Percentiles rank a stretch among this genome's conserved stretches.
phyloP scores from a whole-genome alignment of 2,329 filamentous ascomycete species.

The Penicillium sp. region DNA sequence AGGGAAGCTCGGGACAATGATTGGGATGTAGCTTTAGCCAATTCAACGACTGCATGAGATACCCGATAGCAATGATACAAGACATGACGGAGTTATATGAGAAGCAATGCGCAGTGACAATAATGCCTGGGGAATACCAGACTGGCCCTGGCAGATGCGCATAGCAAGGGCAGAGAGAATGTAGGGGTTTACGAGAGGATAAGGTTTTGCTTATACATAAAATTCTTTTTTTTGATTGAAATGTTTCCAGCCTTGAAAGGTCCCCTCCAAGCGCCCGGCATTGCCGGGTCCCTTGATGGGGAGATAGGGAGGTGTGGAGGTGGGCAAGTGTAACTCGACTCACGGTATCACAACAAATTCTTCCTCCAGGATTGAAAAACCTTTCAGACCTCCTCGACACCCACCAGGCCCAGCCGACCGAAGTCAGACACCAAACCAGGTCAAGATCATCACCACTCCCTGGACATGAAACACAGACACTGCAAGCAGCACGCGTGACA shows the following conservation, averaged over 20 bases:
- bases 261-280: background rate
- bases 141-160: too few relatives aligned
- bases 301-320: too few relatives aligned
- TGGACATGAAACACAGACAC: slow-evolving; percentile 58
- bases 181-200: too few relatives aligned
- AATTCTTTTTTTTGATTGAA: too few relatives aligned
- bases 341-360: background rate
- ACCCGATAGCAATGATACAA: background rate
- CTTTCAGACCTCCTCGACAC: slow-evolving; percentile 91
- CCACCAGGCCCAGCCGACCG: slow-evolving; percentile 75
- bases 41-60: background rate
- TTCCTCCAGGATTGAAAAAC: slow-evolving; percentile 28
- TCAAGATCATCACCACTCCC: slow-evolving; percentile 95
- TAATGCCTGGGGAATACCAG: too few relatives aligned
- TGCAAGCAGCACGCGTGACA: slow-evolving; percentile 34
- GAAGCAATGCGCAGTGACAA: background rate
- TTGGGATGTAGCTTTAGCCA: background rate
- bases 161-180: too few relatives aligned
- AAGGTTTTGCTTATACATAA: too few relatives aligned
- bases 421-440: slow-evolving; percentile 71
- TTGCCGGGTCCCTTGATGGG: background rate
- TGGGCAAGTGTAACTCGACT: background rate
- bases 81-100: background rate
- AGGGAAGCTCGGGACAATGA: background rate
- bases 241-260: too few relatives aligned